Conservation (phyloP, 495 filamentous ascomycete genomes). For the Penicillium argentinense region DNA sequence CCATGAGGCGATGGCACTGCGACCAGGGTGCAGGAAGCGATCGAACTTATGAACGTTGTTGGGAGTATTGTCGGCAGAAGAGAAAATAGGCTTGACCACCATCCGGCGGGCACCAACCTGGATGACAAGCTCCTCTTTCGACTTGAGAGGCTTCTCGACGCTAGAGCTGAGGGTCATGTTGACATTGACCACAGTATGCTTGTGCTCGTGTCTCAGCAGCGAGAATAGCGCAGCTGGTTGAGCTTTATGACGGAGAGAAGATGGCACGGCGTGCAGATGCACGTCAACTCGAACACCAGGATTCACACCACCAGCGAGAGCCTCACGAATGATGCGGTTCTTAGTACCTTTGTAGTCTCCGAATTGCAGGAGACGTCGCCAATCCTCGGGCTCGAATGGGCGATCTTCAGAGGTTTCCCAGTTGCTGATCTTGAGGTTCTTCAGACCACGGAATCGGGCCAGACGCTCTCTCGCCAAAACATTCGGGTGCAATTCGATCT, state of each 20-base stretch:
- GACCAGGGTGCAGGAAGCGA: slow-evolving; percentile 87
- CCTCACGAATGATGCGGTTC: slow-evolving; percentile 72
- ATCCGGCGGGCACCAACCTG: slow-evolving; percentile 86
- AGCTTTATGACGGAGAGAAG: slow-evolving; percentile 54
- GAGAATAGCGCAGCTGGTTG: slow-evolving; percentile 73
- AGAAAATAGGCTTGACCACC: slow-evolving; percentile 87
- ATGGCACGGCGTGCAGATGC: slow-evolving; percentile 72
- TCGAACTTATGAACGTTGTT: slow-evolving; percentile 98
- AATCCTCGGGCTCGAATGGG: slow-evolving; percentile 83
- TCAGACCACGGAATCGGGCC: slow-evolving; percentile 82
- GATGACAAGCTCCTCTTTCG: slow-evolving; percentile 86
- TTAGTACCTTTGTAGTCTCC: slow-evolving; percentile 79
- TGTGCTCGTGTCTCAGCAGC: slow-evolving; percentile 90
- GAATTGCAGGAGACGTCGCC: slow-evolving; percentile 79
- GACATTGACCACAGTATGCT: slow-evolving; percentile 82
- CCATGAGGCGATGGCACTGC: slow-evolving; percentile 87
- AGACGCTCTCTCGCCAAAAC: slow-evolving; percentile 83
- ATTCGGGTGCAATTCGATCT: slow-evolving; percentile 90
- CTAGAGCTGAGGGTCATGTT: slow-evolving; percentile 78
- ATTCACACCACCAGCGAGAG: slow-evolving; percentile 79
- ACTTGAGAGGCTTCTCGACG: slow-evolving; percentile 69
- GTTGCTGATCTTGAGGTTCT: slow-evolving; percentile 77
- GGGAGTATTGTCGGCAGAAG: slow-evolving; percentile 74
- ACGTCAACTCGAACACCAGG: slow-evolving; percentile 80
- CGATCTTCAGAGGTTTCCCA: slow-evolving; percentile 90